Base-by-base conservation (phyloP, 345 rosid species). In the Syzygium aqueum region DNA sequence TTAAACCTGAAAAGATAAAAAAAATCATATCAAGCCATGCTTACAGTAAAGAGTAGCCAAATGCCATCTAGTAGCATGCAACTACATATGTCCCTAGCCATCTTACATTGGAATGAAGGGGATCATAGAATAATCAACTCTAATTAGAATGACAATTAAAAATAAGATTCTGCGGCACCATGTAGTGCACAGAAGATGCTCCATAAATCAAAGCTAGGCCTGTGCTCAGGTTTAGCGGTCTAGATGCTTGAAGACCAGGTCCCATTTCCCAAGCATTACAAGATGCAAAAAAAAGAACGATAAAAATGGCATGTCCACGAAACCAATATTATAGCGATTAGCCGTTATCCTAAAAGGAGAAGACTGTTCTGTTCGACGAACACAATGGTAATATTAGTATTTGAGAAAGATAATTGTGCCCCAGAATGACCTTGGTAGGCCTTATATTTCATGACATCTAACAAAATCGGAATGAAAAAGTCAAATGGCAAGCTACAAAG, bases 231-330 rank as follows among this genome's bases (percentile, higher is more conserved):
- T 33, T 67, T 17, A 33, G 78, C 17, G 43, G 78, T 67, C 46
- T 67, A 67, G 78, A 67, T 17, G 13, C 46, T 17, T 6, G 1
- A 67, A 67, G 43, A 67, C 78, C 78, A 33, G 78, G 46, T 67
- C 78, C 46, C 2, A 17, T 17, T 33, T 67, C 78, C 77, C 78
- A 17, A 67, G 46, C 78, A 17, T 67, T 67, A 67, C 46, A 19
- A 67, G 78, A 33, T 0, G 0, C 46, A 0, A 67, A 67, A 17
- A 19, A 30, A 0, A 65, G 43, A 67, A 67, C 0, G 2, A 67
- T 17, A 37, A 67, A 67, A 67, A 67, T 33, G 78, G 78, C 78
- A 67, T 33, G 23, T 67, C 78, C 78, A 8, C 6, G 7, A 67
- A 67, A 33, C 6, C 7, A 30, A 0, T 8, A 2, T 30, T 30